Conservation (phyloP, 208 protist genomes). For the Endotrypanum monterogeii region DNA sequence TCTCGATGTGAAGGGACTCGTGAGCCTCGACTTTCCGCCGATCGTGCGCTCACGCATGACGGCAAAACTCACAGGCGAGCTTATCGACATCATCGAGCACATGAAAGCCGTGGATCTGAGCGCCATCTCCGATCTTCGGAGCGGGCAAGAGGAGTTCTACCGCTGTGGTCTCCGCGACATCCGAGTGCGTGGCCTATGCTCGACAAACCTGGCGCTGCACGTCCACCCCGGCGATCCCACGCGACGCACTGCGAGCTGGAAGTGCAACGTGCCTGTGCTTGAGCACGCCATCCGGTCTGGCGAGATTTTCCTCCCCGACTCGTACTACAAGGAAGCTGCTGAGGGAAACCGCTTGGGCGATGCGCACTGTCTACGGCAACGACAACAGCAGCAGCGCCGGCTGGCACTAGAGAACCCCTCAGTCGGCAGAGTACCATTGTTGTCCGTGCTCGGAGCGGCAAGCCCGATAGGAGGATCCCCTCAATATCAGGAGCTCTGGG, state of each 20-base stretch:
- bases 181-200: slow-evolving; percentile 45
- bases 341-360: background rate
- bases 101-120: slow-evolving; percentile 48
- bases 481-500: slow-evolving; percentile 32
- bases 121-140: slow-evolving; percentile 42
- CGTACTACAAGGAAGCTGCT: slow-evolving; percentile 15
- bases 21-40: slow-evolving; percentile 66
- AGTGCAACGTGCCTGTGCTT: slow-evolving; percentile 55
- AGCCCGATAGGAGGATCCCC: slow-evolving; percentile 45
- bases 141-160: slow-evolving; percentile 53
- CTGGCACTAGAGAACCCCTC: background rate
- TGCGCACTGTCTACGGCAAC: background rate
- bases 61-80: slow-evolving; percentile 26
- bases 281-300: slow-evolving; percentile 34
- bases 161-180: slow-evolving; percentile 49
- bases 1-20: slow-evolving; percentile 28
- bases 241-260: slow-evolving; percentile 33
- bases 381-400: background rate
- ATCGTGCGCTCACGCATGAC: slow-evolving; percentile 34
- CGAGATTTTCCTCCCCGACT: slow-evolving; percentile 45
- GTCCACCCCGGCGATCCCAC: slow-evolving; percentile 9
- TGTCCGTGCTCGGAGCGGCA: slow-evolving; percentile 51
- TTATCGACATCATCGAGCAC: slow-evolving; percentile 35
- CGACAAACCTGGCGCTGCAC: slow-evolving; percentile 54
- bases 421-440: slow-evolving; percentile 32